phyloP scores from a whole-genome alignment of 2,329 filamentous ascomycete genomes.

The Beauveria scarabaeidicola region DNA sequence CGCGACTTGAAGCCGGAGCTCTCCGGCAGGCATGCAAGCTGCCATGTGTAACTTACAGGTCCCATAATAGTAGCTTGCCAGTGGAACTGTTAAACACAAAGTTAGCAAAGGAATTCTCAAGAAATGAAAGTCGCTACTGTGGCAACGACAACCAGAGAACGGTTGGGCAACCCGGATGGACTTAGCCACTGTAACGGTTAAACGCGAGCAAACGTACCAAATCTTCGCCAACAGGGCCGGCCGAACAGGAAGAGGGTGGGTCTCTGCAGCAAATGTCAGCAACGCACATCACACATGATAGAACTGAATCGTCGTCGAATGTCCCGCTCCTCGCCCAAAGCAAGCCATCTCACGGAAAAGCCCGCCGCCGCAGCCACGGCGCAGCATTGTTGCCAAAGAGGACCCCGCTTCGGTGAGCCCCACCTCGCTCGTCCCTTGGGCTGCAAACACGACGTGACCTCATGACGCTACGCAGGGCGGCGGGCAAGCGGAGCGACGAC shows the following conservation, averaged over 20 bases:
- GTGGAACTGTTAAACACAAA: slow-evolving; percentile 64
- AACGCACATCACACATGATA: slow-evolving; percentile 15
- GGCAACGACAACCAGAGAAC: background rate
- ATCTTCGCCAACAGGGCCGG: slow-evolving; percentile 93
- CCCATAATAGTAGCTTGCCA: slow-evolving; percentile 99
- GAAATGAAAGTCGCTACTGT: background rate
- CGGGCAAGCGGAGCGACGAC: slow-evolving; percentile 18
- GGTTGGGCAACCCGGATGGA: slow-evolving; percentile 10
- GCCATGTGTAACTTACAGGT: slow-evolving; percentile 60
- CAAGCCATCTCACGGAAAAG: background rate
- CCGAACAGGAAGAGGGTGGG: slow-evolving; percentile 96
- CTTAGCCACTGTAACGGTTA: slow-evolving; percentile 16
- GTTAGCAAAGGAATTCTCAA: slow-evolving; percentile 17
- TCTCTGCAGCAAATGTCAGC: slow-evolving; percentile 52
- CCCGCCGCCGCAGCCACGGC: background rate
- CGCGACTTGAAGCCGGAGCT: background rate
- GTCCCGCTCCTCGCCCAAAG: background rate
- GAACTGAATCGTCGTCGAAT: background rate
- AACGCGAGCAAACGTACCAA: slow-evolving; percentile 59
- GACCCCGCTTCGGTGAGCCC: slow-evolving; percentile 30
- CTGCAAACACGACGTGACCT: slow-evolving; percentile 17
- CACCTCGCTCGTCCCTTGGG: slow-evolving; percentile 27
- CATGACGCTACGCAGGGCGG: slow-evolving; percentile 12
- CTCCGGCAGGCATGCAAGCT: background rate
- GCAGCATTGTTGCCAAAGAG: slow-evolving; percentile 13